phyloP scores from a whole-genome alignment of 164 flowering plant species.

The Vitis labrusca region DNA sequence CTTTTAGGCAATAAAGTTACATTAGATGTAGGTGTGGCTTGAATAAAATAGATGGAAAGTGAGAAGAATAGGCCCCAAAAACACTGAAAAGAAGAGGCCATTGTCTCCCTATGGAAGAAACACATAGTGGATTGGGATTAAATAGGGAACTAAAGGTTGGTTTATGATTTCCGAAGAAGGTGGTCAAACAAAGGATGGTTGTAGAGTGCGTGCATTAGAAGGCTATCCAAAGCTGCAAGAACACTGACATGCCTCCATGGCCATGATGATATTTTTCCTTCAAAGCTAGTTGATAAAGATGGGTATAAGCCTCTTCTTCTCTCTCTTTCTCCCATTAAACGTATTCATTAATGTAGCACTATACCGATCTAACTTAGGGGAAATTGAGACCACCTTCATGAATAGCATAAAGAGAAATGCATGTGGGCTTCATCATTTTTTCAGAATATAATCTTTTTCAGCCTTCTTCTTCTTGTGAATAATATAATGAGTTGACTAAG shows the following conservation, averaged over 20 bases:
- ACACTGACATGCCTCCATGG: constrained; percentile 17
- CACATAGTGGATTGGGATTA: constrained; percentile 18
- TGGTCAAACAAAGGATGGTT: background rate
- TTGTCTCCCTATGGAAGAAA: constrained; percentile 29
- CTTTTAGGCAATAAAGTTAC: constrained; percentile 27
- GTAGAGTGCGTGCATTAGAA: constrained; percentile 28
- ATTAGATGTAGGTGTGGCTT: constrained; percentile 29
- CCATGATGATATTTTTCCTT: constrained; percentile 33
- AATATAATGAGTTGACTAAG: constrained; percentile 1
- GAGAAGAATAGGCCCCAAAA: constrained; percentile 45
- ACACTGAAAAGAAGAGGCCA: constrained; percentile 29
- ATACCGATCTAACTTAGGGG: background rate
- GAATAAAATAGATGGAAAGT: constrained; percentile 33
- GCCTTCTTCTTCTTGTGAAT: background rate
- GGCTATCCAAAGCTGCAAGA: constrained; percentile 29
- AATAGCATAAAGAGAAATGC: constrained; percentile 12
- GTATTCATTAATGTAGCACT: background rate
- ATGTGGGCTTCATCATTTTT: constrained; percentile 20
- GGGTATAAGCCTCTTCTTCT: background rate
- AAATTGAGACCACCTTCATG: constrained; percentile 12
- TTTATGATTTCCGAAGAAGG: constrained; percentile 10
- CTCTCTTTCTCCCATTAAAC: constrained; percentile 11
- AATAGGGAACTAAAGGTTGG: constrained; percentile 18
- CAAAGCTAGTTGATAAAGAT: constrained; percentile 7
- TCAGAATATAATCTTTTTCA: background rate